Conservation (phyloP, 225 moss, liverwort and hornwort genomes). For the Lunularia cruciata region DNA sequence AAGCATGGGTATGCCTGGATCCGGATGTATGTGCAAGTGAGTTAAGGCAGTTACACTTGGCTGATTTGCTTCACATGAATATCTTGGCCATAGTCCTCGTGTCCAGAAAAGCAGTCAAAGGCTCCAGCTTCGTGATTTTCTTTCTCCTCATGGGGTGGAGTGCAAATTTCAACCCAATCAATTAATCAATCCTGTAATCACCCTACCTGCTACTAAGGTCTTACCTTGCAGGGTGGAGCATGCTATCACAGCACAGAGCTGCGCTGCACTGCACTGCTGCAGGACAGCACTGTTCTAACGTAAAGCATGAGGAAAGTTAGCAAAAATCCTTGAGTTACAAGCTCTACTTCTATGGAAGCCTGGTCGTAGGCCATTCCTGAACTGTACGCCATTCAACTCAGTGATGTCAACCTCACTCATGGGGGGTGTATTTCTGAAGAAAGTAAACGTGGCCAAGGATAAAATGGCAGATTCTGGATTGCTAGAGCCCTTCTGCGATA, state of each 20-base stretch:
- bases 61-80: background rate
- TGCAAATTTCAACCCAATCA: background rate
- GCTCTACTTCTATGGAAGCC: background rate
- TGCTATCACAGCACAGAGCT: too few relatives aligned
- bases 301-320: background rate
- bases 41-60: background rate
- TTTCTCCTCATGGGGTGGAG: background rate
- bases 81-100: background rate
- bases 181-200: background rate
- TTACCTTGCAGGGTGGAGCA: background rate
- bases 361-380: background rate
- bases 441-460: background rate
- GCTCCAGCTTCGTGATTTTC: background rate
- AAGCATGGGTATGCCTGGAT: background rate
- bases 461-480: background rate
- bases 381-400: background rate
- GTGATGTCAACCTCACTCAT: background rate
- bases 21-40: background rate
- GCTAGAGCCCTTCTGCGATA: background rate
- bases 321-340: background rate
- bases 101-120: background rate
- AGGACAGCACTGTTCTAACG: too few relatives aligned
- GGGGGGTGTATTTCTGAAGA: background rate
- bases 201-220: background rate
- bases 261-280: too few relatives aligned